Conservation (phyloP, 345 rosid genomes). For the Syzygium aqueum region DNA sequence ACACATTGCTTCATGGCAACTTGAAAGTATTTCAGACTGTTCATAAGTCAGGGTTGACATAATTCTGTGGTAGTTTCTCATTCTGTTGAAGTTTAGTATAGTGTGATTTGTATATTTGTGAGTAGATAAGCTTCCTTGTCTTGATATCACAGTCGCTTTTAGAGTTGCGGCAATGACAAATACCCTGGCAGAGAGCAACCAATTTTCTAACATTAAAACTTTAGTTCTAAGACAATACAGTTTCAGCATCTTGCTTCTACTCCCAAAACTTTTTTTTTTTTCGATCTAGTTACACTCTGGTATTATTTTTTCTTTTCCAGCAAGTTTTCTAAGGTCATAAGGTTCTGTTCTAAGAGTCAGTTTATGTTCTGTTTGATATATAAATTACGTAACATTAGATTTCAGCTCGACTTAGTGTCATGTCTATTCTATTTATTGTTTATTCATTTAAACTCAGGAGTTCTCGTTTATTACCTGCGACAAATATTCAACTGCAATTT, state of each 20-base stretch:
- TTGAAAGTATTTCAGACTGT: neutral
- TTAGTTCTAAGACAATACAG: neutral
- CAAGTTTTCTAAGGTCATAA: neutral
- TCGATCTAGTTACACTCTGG: neutral
- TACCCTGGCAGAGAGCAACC: neutral
- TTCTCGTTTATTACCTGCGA: neutral
- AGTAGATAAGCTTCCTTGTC: neutral
- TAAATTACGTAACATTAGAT: neutral
- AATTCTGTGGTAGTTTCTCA: neutral
- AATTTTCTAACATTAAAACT: neutral
- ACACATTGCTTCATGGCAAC: neutral
- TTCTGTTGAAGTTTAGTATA: neutral
- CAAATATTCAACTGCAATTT: neutral
- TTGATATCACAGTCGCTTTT: neutral
- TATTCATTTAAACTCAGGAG: neutral
- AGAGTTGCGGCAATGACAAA: neutral
- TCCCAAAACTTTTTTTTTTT: neutral
- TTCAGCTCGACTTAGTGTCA: neutral
- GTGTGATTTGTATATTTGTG: neutral
- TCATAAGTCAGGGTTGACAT: neutral
- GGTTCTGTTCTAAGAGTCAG: neutral
- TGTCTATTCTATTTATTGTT: neutral
- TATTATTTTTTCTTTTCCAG: neutral
- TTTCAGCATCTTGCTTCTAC: neutral
- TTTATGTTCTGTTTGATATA: neutral